A percentile compares a stretch with the other conserved stretches of the same genome.
phyloP scores from a whole-genome alignment of 345 rosid species.

The Camelina laxa region DNA sequence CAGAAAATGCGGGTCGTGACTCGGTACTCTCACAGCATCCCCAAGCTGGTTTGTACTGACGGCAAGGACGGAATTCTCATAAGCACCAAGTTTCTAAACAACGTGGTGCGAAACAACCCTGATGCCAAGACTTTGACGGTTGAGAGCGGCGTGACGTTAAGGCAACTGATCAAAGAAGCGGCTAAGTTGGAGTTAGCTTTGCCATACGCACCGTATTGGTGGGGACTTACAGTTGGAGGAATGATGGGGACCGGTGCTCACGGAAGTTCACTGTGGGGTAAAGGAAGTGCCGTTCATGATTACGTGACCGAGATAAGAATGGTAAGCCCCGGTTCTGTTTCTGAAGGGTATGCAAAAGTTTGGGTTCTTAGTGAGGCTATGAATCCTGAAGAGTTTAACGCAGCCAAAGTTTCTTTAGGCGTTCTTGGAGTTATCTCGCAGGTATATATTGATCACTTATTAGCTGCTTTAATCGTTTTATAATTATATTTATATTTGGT shows the following conservation, averaged over 20 bases:
- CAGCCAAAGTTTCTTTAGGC: constrained; percentile 74
- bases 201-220: constrained; percentile 87
- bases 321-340: constrained; percentile 56
- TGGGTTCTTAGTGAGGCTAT: constrained; percentile 43
- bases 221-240: constrained; percentile 86
- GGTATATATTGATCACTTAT: constrained; percentile 27
- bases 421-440: constrained; percentile 82
- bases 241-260: constrained; percentile 81
- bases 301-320: constrained; percentile 55
- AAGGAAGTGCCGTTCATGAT: constrained; percentile 80
- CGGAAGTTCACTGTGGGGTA: constrained; percentile 84
- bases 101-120: constrained; percentile 37
- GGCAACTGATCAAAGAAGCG: constrained; percentile 64
- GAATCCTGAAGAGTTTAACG: constrained; percentile 48
- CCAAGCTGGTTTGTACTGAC: constrained; percentile 74
- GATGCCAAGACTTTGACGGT: constrained; percentile 55
- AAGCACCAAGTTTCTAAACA: constrained; percentile 69
- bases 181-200: constrained; percentile 68
- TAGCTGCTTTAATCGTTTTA: too few species aligned
- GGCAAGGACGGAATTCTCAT: constrained; percentile 64
- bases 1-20: constrained; percentile 72
- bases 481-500: too few species aligned
- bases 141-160: constrained; percentile 72
- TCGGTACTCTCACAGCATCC: constrained; percentile 70
- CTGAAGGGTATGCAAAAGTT: constrained; percentile 56